These are phyloP conservation scores for Dicorynia guianensis DNA, from an alignment of 306 rosid species.

Conservation along the genomic window DNA sequence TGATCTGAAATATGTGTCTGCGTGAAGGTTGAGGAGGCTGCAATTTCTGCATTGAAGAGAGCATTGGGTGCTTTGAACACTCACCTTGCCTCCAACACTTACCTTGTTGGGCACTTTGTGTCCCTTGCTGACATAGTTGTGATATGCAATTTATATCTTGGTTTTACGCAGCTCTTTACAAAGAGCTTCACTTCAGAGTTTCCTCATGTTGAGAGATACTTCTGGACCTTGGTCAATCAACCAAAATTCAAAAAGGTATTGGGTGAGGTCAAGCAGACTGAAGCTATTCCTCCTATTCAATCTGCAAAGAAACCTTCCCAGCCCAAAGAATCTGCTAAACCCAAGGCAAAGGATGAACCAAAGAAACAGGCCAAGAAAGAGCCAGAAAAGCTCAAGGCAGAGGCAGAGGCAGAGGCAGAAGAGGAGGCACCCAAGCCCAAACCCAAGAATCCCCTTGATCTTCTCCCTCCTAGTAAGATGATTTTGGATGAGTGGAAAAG, in stretches of 20 bases:
- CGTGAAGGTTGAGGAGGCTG: slow-evolving; percentile 75
- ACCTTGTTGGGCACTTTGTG: slow-evolving; percentile 77
- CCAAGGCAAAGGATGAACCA: slow-evolving; percentile 61
- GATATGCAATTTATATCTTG: slow-evolving; percentile 58
- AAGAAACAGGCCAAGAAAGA: slow-evolving; percentile 62
- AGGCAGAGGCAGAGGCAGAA: slow-evolving; percentile 48
- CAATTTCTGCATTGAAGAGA: slow-evolving; percentile 63
- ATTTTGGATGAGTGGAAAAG: slow-evolving; percentile 88
- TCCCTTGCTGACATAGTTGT: slow-evolving; percentile 83
- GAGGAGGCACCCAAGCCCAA: slow-evolving; percentile 81
- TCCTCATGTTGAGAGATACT: slow-evolving; percentile 83
- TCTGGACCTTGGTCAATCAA: slow-evolving; percentile 83
- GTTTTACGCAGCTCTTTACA: slow-evolving; percentile 54
- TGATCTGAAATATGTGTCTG: slow-evolving; percentile 22
- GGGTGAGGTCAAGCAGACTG: slow-evolving; percentile 77
- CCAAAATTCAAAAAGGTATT: slow-evolving; percentile 68
- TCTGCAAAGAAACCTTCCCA: slow-evolving; percentile 64
- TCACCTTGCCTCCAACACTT: slow-evolving; percentile 75
- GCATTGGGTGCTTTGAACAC: slow-evolving; percentile 66
- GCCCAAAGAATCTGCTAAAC: slow-evolving; percentile 60
- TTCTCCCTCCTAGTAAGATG: slow-evolving; percentile 83
- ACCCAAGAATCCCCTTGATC: slow-evolving; percentile 74
- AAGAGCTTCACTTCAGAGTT: slow-evolving; percentile 81
- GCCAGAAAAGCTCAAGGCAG: slow-evolving; percentile 54
- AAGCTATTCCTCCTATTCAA: slow-evolving; percentile 52